phyloP scores from a whole-genome alignment of 495 filamentous ascomycete genomes.

The Aspergillus asperescens region DNA sequence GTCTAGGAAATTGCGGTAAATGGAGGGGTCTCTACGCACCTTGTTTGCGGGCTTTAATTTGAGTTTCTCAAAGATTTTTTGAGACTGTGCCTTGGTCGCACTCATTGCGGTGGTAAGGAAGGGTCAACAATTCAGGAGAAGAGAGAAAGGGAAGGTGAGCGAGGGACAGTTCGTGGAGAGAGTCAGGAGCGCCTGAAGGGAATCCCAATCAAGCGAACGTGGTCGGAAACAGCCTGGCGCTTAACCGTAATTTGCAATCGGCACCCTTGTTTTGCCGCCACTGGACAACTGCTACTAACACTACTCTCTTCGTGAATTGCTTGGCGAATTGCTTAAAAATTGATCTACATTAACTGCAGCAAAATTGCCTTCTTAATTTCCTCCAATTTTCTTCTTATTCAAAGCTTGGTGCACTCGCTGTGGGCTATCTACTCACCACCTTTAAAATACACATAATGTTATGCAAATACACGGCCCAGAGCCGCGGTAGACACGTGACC shows the following conservation, averaged over 20 bases:
- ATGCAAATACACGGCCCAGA: constrained; percentile 14
- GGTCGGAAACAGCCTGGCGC: constrained; percentile 22
- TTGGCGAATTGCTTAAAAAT: too few relatives aligned
- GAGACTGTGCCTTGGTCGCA: constrained; percentile 90
- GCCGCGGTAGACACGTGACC: constrained; percentile 17
- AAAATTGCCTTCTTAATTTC: too few relatives aligned
- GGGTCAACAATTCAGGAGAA: neutral
- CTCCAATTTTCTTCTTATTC: too few relatives aligned
- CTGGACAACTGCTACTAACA: neutral
- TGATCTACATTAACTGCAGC: too few relatives aligned
- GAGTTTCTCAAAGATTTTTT: constrained; percentile 97
- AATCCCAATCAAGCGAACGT: constrained; percentile 26
- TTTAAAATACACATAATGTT: constrained; percentile 5
- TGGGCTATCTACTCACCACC: neutral
- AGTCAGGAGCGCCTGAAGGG: constrained; percentile 16
- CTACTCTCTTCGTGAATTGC: too few relatives aligned
- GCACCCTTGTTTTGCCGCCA: neutral
- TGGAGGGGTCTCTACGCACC: constrained; percentile 48
- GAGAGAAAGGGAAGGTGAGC: neutral
- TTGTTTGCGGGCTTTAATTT: constrained; percentile 91
- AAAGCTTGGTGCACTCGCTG: too few relatives aligned
- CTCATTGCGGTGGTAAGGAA: constrained; percentile 52
- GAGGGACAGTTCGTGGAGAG: neutral
- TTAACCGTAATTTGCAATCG: constrained; percentile 14
- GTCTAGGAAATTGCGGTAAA: constrained; percentile 19